phyloP scores from a whole-genome alignment of 2,329 filamentous ascomycete species.

The Fusarium sulawesiense region DNA sequence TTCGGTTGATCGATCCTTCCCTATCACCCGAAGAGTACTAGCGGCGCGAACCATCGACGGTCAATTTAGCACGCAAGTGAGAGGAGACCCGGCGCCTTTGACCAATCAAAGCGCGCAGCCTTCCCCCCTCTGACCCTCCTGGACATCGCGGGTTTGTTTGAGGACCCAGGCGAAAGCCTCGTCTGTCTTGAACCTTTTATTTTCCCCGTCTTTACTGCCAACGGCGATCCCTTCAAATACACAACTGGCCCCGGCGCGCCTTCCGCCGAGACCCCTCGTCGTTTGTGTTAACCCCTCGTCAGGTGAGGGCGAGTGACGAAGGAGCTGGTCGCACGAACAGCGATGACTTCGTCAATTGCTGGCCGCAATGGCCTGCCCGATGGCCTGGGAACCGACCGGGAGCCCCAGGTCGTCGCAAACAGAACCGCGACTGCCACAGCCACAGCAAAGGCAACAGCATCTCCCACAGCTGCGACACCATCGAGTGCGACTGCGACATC shows the following conservation, averaged over 20 bases:
- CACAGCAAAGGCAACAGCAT: constrained; percentile 12
- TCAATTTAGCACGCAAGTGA: constrained; percentile 34
- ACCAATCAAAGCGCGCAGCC: constrained; percentile 43
- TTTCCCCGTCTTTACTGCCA: constrained; percentile 40
- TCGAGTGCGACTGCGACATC: constrained; percentile 26
- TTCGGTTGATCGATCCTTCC: constrained; percentile 18
- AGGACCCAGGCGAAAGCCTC: constrained; percentile 46
- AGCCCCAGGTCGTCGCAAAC: constrained; percentile 40
- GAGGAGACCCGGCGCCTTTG: constrained; percentile 35
- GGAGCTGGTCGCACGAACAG: constrained; percentile 66
- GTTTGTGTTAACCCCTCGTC: constrained; percentile 34
- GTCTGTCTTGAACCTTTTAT: constrained; percentile 45
- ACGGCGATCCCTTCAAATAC: constrained; percentile 34
- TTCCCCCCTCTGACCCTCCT: constrained; percentile 41
- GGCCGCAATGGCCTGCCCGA: constrained; percentile 50
- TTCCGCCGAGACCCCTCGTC: constrained; percentile 36
- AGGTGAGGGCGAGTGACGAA: constrained; percentile 58
- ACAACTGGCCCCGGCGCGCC: constrained; percentile 31
- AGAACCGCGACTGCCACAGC: constrained; percentile 22
- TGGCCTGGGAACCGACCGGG: constrained; percentile 38
- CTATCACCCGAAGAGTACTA: constrained; percentile 27
- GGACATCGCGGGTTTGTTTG: constrained; percentile 47
- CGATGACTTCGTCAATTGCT: constrained; percentile 70
- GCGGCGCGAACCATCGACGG: constrained; percentile 34
- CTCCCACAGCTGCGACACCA: constrained; percentile 15